Conservation (phyloP, 495 filamentous ascomycete genomes). For the Xylaria acuta region DNA sequence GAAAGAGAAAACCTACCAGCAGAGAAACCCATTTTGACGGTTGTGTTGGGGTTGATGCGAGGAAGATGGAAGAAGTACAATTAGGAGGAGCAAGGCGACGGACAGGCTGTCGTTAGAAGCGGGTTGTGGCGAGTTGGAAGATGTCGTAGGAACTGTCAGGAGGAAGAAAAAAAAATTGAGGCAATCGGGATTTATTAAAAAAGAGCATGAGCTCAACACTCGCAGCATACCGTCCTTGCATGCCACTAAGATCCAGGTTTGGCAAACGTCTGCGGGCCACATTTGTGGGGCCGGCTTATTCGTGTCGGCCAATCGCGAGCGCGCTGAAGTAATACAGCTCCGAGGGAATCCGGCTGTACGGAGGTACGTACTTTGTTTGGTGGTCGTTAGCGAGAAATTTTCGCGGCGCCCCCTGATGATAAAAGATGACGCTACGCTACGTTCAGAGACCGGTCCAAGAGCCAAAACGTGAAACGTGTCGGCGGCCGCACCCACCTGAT, state of each 20-base stretch:
- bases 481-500: background rate
- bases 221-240: conserved; percentile 25
- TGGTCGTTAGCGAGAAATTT: conserved; percentile 10
- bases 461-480: background rate
- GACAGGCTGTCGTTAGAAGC: conserved; percentile 42
- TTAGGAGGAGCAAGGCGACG: conserved; percentile 31
- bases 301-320: conserved; percentile 44
- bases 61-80: conserved; percentile 24
- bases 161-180: conserved; percentile 40
- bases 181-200: conserved; percentile 47
- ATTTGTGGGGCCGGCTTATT: conserved; percentile 24
- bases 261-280: conserved; percentile 15
- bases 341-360: conserved; percentile 37
- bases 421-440: conserved; percentile 10
- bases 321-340: conserved; percentile 38
- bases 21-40: conserved; percentile 53
- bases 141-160: conserved; percentile 32
- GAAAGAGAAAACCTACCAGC: conserved; percentile 44
- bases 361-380: conserved; percentile 15
- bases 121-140: conserved; percentile 56
- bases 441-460: background rate
- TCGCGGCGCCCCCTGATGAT: conserved; percentile 8
- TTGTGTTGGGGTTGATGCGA: conserved; percentile 21
- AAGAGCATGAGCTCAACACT: conserved; percentile 41
- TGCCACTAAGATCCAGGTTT: conserved; percentile 45